Conservation (phyloP, 2,329 filamentous ascomycete species). For the Diplodia seriata region DNA sequence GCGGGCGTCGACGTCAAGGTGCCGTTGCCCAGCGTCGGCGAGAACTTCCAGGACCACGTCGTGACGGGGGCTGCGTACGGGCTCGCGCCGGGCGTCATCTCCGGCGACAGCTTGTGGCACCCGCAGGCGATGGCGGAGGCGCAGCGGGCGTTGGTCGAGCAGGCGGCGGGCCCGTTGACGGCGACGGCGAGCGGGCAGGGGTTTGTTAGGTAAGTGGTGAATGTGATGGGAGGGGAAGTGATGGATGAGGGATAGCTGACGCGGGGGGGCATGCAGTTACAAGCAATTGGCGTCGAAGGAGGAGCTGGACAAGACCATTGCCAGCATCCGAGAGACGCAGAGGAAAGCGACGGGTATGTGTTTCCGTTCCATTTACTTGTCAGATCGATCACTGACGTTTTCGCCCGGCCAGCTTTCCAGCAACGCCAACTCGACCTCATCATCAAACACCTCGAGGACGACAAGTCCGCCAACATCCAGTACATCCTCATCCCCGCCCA, state of each 20-base stretch:
- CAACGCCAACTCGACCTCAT: constrained; percentile 30
- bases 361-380: too few species aligned
- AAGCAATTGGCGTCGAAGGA: constrained; percentile 16
- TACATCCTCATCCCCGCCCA: constrained; percentile 1
- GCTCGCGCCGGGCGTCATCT: not conserved
- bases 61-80: not conserved
- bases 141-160: constrained; percentile 2
- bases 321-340: constrained; percentile 7
- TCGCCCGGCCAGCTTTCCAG: constrained; percentile 11
- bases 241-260: too few species aligned
- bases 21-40: constrained; percentile 43
- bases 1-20: constrained; percentile 38
- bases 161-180: constrained; percentile 11
- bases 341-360: constrained; percentile 3
- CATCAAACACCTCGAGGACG: constrained; percentile 29
- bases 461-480: constrained; percentile 21
- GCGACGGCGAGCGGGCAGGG: constrained; percentile 28
- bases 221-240: too few species aligned
- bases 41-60: constrained; percentile 47
- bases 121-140: constrained; percentile 20
- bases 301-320: constrained; percentile 18
- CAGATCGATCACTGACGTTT: too few species aligned
- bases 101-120: constrained; percentile 5
- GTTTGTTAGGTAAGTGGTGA: constrained; percentile 11
- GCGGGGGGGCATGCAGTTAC: not conserved